A percentile compares a stretch with the other conserved stretches of the same genome.
phyloP scores from a whole-genome alignment of 345 rosid genomes.

The Eucalyptus brandiana region DNA sequence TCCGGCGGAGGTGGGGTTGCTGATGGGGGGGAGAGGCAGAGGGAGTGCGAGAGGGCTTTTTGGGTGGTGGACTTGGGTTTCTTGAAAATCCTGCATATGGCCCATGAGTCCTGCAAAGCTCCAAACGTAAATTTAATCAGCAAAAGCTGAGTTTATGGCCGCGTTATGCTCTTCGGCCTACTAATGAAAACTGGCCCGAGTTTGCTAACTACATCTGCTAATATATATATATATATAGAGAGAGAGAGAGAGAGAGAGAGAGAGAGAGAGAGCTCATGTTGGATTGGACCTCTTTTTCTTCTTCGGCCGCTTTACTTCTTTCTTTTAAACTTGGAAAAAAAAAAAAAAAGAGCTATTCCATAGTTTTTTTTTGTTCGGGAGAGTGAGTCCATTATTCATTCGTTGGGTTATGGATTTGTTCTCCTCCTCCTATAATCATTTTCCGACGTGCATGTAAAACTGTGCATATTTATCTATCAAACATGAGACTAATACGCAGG shows the following conservation, averaged over 20 bases:
- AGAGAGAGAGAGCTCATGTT: neutral
- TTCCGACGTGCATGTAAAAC: neutral
- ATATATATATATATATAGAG: too few relatives aligned
- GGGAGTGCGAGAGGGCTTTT: conserved; percentile 60
- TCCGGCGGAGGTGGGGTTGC: neutral
- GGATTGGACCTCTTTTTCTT: neutral
- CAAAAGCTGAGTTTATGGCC: neutral
- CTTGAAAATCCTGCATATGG: conserved; percentile 90
- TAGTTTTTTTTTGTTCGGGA: neutral
- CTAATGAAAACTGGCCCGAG: neutral
- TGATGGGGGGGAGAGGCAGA: conserved; percentile 42
- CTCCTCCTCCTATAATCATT: neutral
- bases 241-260: too few relatives aligned
- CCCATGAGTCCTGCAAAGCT: conserved; percentile 74
- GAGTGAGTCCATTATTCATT: neutral
- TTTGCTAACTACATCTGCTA: neutral
- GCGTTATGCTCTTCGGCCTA: neutral
- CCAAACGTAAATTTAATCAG: neutral
- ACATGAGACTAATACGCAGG: neutral
- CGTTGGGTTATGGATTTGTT: neutral
- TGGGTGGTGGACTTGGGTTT: conserved; percentile 64
- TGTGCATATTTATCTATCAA: neutral
- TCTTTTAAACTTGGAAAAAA: neutral
- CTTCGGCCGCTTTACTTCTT: neutral
- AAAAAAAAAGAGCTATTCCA: neutral